These are phyloP conservation scores for Clarireedia paspali DNA, from an alignment of 2,329 filamentous ascomycete species.

Conservation along the genomic window DNA sequence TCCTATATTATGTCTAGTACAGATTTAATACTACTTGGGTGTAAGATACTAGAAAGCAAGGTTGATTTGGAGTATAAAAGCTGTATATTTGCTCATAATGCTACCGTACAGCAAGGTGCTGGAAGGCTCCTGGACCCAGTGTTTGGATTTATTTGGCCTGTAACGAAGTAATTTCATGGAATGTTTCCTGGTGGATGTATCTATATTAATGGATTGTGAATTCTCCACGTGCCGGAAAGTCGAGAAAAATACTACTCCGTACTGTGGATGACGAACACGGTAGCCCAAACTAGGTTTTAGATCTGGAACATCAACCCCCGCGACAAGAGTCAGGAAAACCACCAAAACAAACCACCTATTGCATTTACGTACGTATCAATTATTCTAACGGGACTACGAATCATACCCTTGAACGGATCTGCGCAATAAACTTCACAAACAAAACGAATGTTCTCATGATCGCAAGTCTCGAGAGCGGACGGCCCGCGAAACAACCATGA, in stretches of 20 bases:
- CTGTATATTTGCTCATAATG: no score
- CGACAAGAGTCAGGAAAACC: background rate
- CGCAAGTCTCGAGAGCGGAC: conserved; percentile 16
- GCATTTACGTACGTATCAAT: background rate
- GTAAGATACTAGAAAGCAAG: no score
- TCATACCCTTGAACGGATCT: background rate
- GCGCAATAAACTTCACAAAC: conserved; percentile 1
- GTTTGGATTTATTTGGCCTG: no score
- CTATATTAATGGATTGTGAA: background rate
- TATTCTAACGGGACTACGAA: background rate
- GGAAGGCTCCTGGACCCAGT: no score
- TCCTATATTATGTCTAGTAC: no score
- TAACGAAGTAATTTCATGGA: background rate
- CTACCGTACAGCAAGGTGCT: no score
- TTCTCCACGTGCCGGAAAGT: conserved; percentile 5
- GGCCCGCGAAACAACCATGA: conserved; percentile 16
- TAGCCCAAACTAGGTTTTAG: conserved; percentile 6
- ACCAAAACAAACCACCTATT: background rate
- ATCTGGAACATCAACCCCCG: conserved; percentile 9
- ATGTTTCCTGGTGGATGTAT: background rate
- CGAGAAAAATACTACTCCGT: conserved; percentile 1
- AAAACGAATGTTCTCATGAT: conserved; percentile 19
- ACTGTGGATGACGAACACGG: conserved; percentile 8
- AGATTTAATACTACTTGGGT: no score
- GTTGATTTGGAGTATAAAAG: no score